A percentile compares a stretch with the other conserved stretches of the same genome.
These are phyloP conservation scores for Scleroderma citrinum DNA, from an alignment of 768 basidiomycete species.

Conservation along the genomic window DNA sequence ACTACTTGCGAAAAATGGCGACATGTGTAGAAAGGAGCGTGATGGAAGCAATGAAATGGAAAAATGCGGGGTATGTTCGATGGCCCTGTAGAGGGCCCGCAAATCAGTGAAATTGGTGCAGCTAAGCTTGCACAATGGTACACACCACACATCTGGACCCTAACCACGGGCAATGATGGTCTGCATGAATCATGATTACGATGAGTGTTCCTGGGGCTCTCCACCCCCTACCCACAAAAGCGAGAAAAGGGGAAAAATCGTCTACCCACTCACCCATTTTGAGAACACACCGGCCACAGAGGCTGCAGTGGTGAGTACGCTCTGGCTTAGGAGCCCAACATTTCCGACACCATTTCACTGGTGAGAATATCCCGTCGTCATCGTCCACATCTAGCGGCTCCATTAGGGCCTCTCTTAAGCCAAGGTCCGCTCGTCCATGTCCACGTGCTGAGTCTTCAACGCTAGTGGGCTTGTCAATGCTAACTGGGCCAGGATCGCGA, in stretches of 20 bases:
- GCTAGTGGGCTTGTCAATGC: slow-evolving; percentile 14
- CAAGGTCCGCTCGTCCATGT: slow-evolving; percentile 37
- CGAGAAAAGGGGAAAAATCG: neutral
- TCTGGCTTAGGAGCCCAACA: slow-evolving; percentile 80
- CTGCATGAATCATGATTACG: slow-evolving; percentile 31
- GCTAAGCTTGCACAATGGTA: neutral
- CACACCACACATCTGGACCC: slow-evolving; percentile 71
- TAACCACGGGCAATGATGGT: slow-evolving; percentile 87
- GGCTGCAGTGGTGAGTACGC: slow-evolving; percentile 70
- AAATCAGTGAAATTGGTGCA: neutral
- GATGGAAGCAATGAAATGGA: slow-evolving; percentile 67
- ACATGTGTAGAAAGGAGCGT: slow-evolving; percentile 61
- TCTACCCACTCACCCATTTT: slow-evolving; percentile 66
- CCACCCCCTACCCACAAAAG: neutral
- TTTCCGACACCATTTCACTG: slow-evolving; percentile 69
- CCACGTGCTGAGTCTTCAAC: slow-evolving; percentile 19
- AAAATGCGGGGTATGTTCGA: slow-evolving; percentile 77
- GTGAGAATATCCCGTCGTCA: slow-evolving; percentile 46
- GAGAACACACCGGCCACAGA: slow-evolving; percentile 72
- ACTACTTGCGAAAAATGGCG: slow-evolving; percentile 41
- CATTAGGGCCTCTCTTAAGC: slow-evolving; percentile 58
- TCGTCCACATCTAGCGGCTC: slow-evolving; percentile 32
- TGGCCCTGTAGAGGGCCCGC: slow-evolving; percentile 48
- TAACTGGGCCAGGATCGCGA: slow-evolving; percentile 69
- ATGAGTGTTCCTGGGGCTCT: neutral